Percentiles rank a stretch among this genome's conserved stretches.
Conservation (phyloP, 176 grass and related monocot genomes). For the Bromus sterilis region DNA sequence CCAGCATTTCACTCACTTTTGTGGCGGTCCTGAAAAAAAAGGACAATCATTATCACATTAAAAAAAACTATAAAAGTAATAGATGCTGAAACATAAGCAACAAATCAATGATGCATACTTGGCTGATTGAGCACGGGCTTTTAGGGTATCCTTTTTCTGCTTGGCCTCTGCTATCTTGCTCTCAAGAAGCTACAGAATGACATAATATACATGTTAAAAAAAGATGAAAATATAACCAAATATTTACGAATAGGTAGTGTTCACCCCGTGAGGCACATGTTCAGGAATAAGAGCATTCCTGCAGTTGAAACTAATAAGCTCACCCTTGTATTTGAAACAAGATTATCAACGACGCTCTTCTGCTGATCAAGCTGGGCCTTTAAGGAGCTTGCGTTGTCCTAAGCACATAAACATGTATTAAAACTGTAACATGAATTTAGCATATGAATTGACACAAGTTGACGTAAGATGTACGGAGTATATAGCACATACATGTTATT, state of each 20-base stretch:
- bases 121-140: slow-evolving; percentile 97
- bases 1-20: slow-evolving; percentile 99
- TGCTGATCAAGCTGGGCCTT: slow-evolving; percentile 93
- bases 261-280: background rate
- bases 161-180: slow-evolving; percentile 97
- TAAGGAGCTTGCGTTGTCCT: slow-evolving; percentile 95
- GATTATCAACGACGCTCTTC: slow-evolving; percentile 82
- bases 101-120: slow-evolving; percentile 47
- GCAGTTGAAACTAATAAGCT: slow-evolving; percentile 16
- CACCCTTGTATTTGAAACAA: slow-evolving; percentile 88
- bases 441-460: slow-evolving; percentile 3
- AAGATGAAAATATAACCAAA: background rate
- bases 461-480: background rate
- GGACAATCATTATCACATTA: background rate
- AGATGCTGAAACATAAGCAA: background rate
- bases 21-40: slow-evolving; percentile 69
- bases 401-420: slow-evolving; percentile 15
- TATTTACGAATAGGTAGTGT: background rate
- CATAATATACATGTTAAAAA: slow-evolving; percentile 4
- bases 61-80: background rate
- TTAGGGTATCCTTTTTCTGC: slow-evolving; percentile 96
- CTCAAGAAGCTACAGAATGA: slow-evolving; percentile 73
- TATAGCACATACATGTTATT: background rate
- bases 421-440: slow-evolving; percentile 11
- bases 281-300: background rate